A percentile compares a stretch with the other conserved stretches of the same genome.
Conservation (phyloP, 2,329 filamentous ascomycete genomes). For the Fonsecaea pedrosoi region DNA sequence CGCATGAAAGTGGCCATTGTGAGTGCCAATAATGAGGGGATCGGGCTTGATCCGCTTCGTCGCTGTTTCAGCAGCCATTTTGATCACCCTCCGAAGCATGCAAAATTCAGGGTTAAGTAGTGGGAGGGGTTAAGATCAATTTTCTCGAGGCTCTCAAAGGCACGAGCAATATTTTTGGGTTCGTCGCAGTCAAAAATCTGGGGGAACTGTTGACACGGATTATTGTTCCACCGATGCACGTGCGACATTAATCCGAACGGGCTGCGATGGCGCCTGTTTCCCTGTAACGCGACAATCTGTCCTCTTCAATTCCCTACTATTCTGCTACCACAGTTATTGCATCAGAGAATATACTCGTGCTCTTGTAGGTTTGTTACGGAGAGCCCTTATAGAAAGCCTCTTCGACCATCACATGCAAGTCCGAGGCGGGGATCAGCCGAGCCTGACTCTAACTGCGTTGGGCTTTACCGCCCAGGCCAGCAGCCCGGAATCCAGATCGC, state of each 20-base stretch:
- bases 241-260: constrained; percentile 3
- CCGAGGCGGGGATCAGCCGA: constrained; percentile 1
- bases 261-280: not conserved
- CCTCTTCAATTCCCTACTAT: not conserved
- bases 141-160: not conserved
- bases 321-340: not conserved
- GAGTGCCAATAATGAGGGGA: constrained; percentile 80
- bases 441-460: constrained; percentile 1
- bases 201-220: constrained; percentile 13
- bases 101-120: constrained; percentile 13
- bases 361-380: not conserved
- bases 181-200: constrained; percentile 16
- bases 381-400: not conserved
- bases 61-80: constrained; percentile 70
- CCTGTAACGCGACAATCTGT: not conserved
- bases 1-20: constrained; percentile 98
- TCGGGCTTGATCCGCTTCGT: constrained; percentile 85
- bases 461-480: constrained; percentile 3
- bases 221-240: constrained; percentile 11
- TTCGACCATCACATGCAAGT: not conserved
- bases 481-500: constrained; percentile 18
- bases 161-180: not conserved
- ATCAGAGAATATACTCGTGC: not conserved
- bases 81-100: constrained; percentile 55
- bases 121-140: not conserved